Conservation (phyloP, 2,329 filamentous ascomycete genomes). For the Tricladium varicosporioides region DNA sequence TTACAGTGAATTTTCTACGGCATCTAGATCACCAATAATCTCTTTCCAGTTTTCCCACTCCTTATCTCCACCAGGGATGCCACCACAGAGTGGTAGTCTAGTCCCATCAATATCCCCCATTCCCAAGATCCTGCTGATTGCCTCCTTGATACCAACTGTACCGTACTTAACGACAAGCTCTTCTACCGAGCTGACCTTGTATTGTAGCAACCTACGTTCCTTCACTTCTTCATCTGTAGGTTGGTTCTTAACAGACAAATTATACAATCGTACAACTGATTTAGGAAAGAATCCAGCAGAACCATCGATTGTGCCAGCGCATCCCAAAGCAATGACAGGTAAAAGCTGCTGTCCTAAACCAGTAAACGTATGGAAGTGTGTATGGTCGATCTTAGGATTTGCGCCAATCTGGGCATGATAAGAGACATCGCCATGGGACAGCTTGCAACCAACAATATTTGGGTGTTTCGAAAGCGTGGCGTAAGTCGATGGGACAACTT, state of each 20-base stretch:
- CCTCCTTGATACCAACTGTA: slow-evolving; percentile 65
- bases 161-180: slow-evolving; percentile 60
- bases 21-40: slow-evolving; percentile 28
- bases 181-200: slow-evolving; percentile 58
- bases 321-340: slow-evolving; percentile 60
- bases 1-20: slow-evolving; percentile 31
- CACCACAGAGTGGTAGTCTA: slow-evolving; percentile 56
- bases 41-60: slow-evolving; percentile 51
- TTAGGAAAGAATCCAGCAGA: slow-evolving; percentile 64
- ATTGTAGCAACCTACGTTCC: slow-evolving; percentile 57
- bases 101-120: slow-evolving; percentile 59
- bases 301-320: slow-evolving; percentile 65
- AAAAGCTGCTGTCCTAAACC: slow-evolving; percentile 65
- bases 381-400: slow-evolving; percentile 57
- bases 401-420: slow-evolving; percentile 59
- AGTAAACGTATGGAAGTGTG: slow-evolving; percentile 59
- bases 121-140: slow-evolving; percentile 54
- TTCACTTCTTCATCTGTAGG: slow-evolving; percentile 42
- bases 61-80: slow-evolving; percentile 47
- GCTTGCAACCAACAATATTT: slow-evolving; percentile 68
- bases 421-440: slow-evolving; percentile 67
- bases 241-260: slow-evolving; percentile 40
- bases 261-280: slow-evolving; percentile 56
- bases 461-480: slow-evolving; percentile 56
- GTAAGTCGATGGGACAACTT: slow-evolving; percentile 56